Evolutionary conservation across 495 filamentous ascomycete genomes (phyloP).

Genomic region (Penicillium arizonense): DNA sequence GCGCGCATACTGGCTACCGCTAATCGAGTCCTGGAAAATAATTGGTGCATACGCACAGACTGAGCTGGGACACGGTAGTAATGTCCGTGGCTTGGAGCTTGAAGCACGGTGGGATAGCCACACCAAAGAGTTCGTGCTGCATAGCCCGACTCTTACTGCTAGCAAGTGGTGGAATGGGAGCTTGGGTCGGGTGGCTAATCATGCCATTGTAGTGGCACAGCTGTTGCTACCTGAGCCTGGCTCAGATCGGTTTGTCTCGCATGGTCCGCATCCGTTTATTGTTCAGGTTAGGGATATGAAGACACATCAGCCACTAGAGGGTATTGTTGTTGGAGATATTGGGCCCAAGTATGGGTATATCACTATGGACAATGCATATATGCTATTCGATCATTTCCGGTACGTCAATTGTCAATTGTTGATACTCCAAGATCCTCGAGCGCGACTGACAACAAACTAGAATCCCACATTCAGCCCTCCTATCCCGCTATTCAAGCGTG

Average conservation of each 20-base stretch:
- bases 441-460: slow-evolving; percentile 2
- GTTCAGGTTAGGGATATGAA: slow-evolving; percentile 46
- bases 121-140: slow-evolving; percentile 43
- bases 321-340: slow-evolving; percentile 49
- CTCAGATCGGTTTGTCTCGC: slow-evolving; percentile 22
- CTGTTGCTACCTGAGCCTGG: slow-evolving; percentile 35
- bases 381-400: slow-evolving; percentile 46
- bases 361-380: slow-evolving; percentile 51
- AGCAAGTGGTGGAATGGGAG: slow-evolving; percentile 54
- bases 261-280: slow-evolving; percentile 50
- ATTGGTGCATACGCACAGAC: slow-evolving; percentile 48
- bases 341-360: slow-evolving; percentile 49
- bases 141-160: slow-evolving; percentile 46
- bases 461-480: slow-evolving; percentile 46
- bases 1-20: slow-evolving; percentile 41
- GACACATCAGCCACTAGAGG: slow-evolving; percentile 39
- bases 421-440: not conserved
- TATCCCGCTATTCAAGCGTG: slow-evolving; percentile 43
- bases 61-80: slow-evolving; percentile 50
- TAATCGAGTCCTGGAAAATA: slow-evolving; percentile 41
- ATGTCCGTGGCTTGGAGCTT: slow-evolving; percentile 47
- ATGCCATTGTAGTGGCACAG: slow-evolving; percentile 48
- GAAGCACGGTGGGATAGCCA: slow-evolving; percentile 40
- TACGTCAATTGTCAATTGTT: not conserved
- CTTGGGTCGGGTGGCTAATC: slow-evolving; percentile 42